Base-by-base conservation (phyloP, 257 asterid genomes). In the Galeopsis tetrahit region DNA sequence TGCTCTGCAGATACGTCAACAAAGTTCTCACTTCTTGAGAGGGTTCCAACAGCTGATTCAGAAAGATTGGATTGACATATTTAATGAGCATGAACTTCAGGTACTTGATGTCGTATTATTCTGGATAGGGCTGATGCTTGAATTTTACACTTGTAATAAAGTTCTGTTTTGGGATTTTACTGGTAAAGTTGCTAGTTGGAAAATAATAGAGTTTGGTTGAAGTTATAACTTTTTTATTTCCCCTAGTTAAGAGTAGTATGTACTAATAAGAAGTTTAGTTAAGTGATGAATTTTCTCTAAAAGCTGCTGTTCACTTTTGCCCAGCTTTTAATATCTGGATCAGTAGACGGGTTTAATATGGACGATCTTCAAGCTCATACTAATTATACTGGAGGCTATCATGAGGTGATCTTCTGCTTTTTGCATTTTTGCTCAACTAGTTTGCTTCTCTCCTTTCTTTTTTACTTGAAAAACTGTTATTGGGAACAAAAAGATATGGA, bases 41-140 rank as follows among this genome's bases (percentile, higher is more conserved):
- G 99, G 99, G 39, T 95, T 95, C 87, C 97, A 86, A 73, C 97
- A 86, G 85, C 87, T 95, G 67, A 92, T 92, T 77, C 89, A 88
- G 78, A 90, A 85, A 82, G 96, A 87, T 17, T 91, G 93, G 97
- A 92, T 95, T 58, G 99, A 87, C 87, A 92, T 95, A 94, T 95
- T 95, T 79, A 95, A 95, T 70, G 98, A 92, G 76, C 98, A 95
- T 75, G 98, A 95, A 84, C 91, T 95, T 81, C 99, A 91, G 99
- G 99, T 94, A 82, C 51, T 63, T 46, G 58, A 42, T 32, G 58
- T 40, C 68, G 10, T 73, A 7, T 56, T 63, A 53, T 15, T 1
- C 13, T 14, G 63, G 46, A 63, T 38, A 40, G 10, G 44, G 71
- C 14, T 58, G 52, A 11, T 49, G 66, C 11, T 49, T 66, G 35